Evolutionary conservation across 805 yeast genomes (phyloP).

Genomic region (Starmerella vaccinii): DNA sequence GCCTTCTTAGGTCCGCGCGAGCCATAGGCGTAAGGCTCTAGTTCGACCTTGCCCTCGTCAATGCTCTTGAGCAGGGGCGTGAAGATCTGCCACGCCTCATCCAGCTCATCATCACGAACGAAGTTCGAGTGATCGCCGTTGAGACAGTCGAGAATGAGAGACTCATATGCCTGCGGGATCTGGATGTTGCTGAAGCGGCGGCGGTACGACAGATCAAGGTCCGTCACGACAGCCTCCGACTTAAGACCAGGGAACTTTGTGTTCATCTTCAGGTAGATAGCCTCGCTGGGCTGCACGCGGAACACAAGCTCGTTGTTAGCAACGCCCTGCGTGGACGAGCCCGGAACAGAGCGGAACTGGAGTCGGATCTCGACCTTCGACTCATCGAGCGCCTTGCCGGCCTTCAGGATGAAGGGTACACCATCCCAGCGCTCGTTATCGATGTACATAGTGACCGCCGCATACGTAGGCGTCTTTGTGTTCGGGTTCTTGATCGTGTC

Average conservation of each 20-base stretch:
- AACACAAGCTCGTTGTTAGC: conserved; percentile 89
- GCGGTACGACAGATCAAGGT: conserved; percentile 78
- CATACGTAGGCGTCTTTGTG: conserved; percentile 85
- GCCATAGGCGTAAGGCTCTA: conserved; percentile 68
- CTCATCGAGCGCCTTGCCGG: conserved; percentile 94
- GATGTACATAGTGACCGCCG: conserved; percentile 70
- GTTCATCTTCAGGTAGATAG: conserved; percentile 86
- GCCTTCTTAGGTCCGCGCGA: conserved; percentile 75
- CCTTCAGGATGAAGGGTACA: conserved; percentile 89
- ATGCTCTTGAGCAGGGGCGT: conserved; percentile 79
- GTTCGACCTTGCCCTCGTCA: conserved; percentile 56
- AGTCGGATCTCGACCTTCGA: conserved; percentile 91
- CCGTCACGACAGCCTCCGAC: conserved; percentile 72
- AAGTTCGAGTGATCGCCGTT: conserved; percentile 93
- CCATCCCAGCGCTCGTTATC: conserved; percentile 97
- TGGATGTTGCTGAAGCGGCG: conserved; percentile 75
- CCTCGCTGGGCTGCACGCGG: conserved; percentile 90
- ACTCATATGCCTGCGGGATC: conserved; percentile 97
- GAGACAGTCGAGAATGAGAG: conserved; percentile 80
- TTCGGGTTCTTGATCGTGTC: conserved; percentile 63
- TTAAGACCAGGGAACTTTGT: conserved; percentile 88
- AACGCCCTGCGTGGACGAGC: conserved; percentile 44
- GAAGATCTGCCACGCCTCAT: conserved; percentile 82
- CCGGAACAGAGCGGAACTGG: conserved; percentile 77
- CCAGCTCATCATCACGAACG: conserved; percentile 95